Percentiles rank a stretch among this genome's conserved stretches.
These are phyloP conservation scores for Tarenaya hassleriana DNA, from an alignment of 345 rosid genomes.

Conservation along the genomic window DNA sequence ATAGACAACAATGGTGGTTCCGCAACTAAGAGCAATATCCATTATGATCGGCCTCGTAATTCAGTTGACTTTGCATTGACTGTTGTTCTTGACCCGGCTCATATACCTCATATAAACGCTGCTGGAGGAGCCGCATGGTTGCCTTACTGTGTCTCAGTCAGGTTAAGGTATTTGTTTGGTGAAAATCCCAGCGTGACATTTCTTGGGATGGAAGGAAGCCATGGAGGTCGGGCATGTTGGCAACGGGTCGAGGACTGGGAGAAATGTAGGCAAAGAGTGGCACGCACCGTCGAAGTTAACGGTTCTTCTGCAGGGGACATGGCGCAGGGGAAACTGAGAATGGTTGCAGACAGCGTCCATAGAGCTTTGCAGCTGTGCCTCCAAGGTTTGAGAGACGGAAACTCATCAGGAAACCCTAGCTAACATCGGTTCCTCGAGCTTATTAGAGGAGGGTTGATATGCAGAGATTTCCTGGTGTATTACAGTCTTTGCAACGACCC, in stretches of 20 bases:
- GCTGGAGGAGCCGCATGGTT: conserved; percentile 99
- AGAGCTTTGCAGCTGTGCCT: conserved; percentile 56
- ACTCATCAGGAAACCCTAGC: conserved; percentile 22
- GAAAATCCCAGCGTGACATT: conserved; percentile 55
- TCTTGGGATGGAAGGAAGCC: conserved; percentile 96
- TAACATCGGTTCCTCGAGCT: no score
- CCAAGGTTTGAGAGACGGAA: conserved; percentile 68
- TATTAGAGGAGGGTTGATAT: no score
- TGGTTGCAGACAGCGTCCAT: conserved; percentile 79
- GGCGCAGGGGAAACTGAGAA: conserved; percentile 64
- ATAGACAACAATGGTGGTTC: conserved; percentile 49
- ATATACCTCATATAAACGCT: conserved; percentile 65
- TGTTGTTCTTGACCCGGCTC: conserved; percentile 90
- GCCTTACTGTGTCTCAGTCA: conserved; percentile 89
- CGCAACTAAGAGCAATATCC: conserved; percentile 82
- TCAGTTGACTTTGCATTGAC: conserved; percentile 85
- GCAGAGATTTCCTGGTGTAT: no score
- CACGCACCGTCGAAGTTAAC: conserved; percentile 52
- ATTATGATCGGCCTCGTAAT: conserved; percentile 68
- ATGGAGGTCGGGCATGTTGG: conserved; percentile 98
- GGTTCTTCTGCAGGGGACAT: conserved; percentile 50
- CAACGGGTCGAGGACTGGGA: conserved; percentile 78
- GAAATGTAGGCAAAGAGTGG: conserved; percentile 77
- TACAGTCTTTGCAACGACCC: no score
- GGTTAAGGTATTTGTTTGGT: conserved; percentile 69